Evolutionary conservation across 495 filamentous ascomycete species (phyloP).

Genomic region (Lasiosphaeris hirsuta): DNA sequence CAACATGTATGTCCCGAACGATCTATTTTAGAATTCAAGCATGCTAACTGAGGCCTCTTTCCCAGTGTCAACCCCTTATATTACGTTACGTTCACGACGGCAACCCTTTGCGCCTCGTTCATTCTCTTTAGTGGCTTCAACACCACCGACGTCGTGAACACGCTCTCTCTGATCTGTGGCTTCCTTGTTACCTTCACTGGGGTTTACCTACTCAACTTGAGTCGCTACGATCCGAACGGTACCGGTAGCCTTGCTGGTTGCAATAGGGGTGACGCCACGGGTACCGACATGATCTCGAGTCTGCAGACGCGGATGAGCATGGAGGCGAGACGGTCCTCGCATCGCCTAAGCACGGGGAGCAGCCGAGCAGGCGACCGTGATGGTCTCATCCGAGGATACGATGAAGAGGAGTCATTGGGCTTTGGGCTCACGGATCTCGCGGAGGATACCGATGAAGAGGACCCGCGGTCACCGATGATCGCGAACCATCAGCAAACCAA

Average conservation of each 20-base stretch:
- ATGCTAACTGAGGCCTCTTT: slow-evolving; percentile 29
- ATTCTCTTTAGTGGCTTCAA: slow-evolving; percentile 98
- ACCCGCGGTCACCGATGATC: slow-evolving; percentile 35
- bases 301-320: slow-evolving; percentile 86
- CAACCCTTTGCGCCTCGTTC: slow-evolving; percentile 90
- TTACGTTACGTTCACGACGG: slow-evolving; percentile 99
- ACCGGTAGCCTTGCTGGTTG: slow-evolving; percentile 61
- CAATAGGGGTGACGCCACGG: slow-evolving; percentile 67
- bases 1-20: slow-evolving; percentile 63
- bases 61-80: slow-evolving; percentile 95
- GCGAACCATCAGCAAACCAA: slow-evolving; percentile 15
- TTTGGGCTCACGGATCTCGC: slow-evolving; percentile 59
- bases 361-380: slow-evolving; percentile 64
- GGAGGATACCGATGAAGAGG: slow-evolving; percentile 61
- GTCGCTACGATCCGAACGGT: slow-evolving; percentile 84
- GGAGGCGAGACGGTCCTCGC: slow-evolving; percentile 67
- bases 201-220: slow-evolving; percentile 95
- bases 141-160: slow-evolving; percentile 89
- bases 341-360: slow-evolving; percentile 55
- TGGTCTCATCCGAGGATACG: slow-evolving; percentile 79
- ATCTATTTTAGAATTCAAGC: background rate
- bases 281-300: slow-evolving; percentile 86
- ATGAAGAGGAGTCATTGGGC: slow-evolving; percentile 68
- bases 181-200: slow-evolving; percentile 97
- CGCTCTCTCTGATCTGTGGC: slow-evolving; percentile 81